Conservation (phyloP, 2,329 filamentous ascomycete genomes). For the Bipolaris cookei region DNA sequence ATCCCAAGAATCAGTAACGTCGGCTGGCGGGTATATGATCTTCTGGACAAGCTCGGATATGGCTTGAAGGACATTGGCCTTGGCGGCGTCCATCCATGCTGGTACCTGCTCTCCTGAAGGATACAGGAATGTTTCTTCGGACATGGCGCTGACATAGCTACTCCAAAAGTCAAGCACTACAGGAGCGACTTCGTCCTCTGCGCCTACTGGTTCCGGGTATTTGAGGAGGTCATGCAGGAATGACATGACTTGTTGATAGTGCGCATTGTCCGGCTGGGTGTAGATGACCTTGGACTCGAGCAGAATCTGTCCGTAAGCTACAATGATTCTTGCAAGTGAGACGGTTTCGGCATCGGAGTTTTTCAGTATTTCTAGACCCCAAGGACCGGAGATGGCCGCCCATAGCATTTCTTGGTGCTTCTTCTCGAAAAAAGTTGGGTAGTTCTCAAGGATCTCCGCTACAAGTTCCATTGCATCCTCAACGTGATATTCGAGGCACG, state of each 20-base stretch:
- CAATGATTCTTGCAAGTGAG: slow-evolving; percentile 45
- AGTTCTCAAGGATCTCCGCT: slow-evolving; percentile 46
- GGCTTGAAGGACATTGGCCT: slow-evolving; percentile 66
- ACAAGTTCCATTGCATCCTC: slow-evolving; percentile 49
- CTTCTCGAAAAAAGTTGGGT: slow-evolving; percentile 43
- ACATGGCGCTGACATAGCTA: slow-evolving; percentile 72
- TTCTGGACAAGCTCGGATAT: slow-evolving; percentile 72
- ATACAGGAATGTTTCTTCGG: slow-evolving; percentile 58
- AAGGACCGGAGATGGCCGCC: slow-evolving; percentile 42
- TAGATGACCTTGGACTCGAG: slow-evolving; percentile 49
- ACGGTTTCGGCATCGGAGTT: slow-evolving; percentile 45
- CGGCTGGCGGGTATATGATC: slow-evolving; percentile 68
- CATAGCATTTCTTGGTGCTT: slow-evolving; percentile 44
- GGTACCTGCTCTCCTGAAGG: slow-evolving; percentile 42
- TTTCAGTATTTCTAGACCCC: slow-evolving; percentile 47
- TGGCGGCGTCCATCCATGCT: slow-evolving; percentile 65
- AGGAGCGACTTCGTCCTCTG: slow-evolving; percentile 77
- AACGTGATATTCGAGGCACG: slow-evolving; percentile 65
- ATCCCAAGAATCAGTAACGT: slow-evolving; percentile 70
- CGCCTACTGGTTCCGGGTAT: slow-evolving; percentile 69
- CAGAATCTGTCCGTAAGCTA: slow-evolving; percentile 45
- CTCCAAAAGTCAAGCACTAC: slow-evolving; percentile 82
- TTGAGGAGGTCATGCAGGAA: slow-evolving; percentile 70
- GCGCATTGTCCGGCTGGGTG: slow-evolving; percentile 54
- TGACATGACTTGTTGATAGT: slow-evolving; percentile 45